Evolutionary conservation across 768 basidiomycete genomes (phyloP).

Genomic region (Calocera cornea): DNA sequence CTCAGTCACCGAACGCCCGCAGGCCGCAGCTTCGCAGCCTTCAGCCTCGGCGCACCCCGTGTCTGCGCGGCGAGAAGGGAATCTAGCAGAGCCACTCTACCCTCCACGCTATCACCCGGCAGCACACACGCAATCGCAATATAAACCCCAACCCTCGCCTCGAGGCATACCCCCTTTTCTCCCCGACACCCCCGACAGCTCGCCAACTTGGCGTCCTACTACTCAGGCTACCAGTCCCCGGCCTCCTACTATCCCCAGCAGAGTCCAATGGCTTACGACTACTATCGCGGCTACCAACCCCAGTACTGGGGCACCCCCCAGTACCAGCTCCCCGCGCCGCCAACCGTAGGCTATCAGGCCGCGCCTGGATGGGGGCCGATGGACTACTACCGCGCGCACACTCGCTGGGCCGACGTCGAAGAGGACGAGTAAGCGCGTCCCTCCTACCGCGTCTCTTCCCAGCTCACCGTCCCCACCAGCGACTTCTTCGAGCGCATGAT

Average conservation of each 20-base stretch:
- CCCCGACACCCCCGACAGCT: not conserved
- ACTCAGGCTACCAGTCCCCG: not conserved
- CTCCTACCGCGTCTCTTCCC: not conserved
- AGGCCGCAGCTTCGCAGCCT: not conserved
- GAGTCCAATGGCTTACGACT: not conserved
- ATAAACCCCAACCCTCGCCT: not conserved
- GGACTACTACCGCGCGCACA: conserved; percentile 3
- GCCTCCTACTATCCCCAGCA: not conserved
- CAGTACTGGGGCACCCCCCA: not conserved
- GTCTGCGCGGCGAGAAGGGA: no score
- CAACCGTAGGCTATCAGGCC: not conserved
- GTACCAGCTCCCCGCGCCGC: not conserved
- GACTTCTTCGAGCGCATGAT: not conserved
- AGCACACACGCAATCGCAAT: not conserved
- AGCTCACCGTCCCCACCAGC: not conserved
- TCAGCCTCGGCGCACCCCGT: no score
- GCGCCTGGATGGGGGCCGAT: not conserved
- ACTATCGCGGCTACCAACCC: not conserved
- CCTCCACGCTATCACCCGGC: not conserved
- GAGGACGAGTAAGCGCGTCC: not conserved
- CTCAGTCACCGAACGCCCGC: not conserved
- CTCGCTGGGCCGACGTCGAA: not conserved
- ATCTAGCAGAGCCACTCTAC: not conserved
- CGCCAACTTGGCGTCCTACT: conserved; percentile 1
- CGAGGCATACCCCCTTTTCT: not conserved